Base-by-base conservation (phyloP, 768 basidiomycete genomes). In the Lactarius trivialis region DNA sequence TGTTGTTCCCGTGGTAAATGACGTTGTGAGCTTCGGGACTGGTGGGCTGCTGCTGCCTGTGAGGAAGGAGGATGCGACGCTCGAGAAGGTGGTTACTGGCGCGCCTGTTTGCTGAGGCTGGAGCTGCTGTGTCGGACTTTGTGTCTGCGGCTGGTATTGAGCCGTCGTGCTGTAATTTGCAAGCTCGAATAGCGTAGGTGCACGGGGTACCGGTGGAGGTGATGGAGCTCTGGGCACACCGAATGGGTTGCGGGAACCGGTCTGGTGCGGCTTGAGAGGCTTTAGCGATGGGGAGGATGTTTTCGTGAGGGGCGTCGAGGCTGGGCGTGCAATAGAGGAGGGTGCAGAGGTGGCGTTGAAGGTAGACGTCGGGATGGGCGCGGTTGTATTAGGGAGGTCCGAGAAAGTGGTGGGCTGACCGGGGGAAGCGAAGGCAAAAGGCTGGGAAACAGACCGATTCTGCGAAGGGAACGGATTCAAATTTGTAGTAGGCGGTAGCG, bases 181-280 rank as follows among this genome's bases (percentile, higher is more conserved):
- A 15, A 98, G 74, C 70, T 97, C 89, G 74, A 89, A 82, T 69
- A 98, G 76, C 2, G 91, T 93, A 11, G 89, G 91, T 32, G 79
- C 82, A 71, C 86, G 89, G 1, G 91, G 89, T 30, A 90, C 77
- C 17, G 89, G 85, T 1, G 85, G 82, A 17, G 66, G 64, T 43
- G 77, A 75, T 26, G 83, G 76, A 9, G 80, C 79, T 6, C 81
- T 77, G 4, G 90, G 83, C 33, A 84, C 82, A 7, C 93, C 95
- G 66, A 99, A 99, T 3, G 97, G 97, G 79, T 99, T 99, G 67
- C 85, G 86, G 7, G 92, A 91, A 30, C 97, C 96, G 3, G 97
- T 99, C 71, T 89, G 85, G 72, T 98, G 95, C 7, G 93, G 80
- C 68, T 84, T 86, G 30, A 98, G 81, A 7, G 85, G 84, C 69